phyloP scores from a whole-genome alignment of 1,139 yeast species.

The Debaryomyces fabryi region DNA sequence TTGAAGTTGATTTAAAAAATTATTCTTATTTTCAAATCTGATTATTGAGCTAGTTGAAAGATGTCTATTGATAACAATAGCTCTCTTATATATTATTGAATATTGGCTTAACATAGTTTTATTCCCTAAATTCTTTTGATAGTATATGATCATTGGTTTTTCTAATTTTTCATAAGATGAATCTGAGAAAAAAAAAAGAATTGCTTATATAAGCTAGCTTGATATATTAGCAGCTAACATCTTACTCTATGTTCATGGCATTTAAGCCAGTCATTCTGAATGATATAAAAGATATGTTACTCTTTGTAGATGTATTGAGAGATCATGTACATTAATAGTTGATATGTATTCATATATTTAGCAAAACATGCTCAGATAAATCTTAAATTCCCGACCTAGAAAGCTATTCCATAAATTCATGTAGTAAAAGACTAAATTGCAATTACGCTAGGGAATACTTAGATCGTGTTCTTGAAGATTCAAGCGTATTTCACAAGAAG shows the following conservation, averaged over 20 bases:
- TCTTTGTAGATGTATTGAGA: too few relatives aligned
- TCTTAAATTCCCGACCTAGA: too few relatives aligned
- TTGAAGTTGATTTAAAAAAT: conserved; percentile 24
- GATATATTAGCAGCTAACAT: background rate
- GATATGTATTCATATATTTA: too few relatives aligned
- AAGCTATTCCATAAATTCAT: too few relatives aligned
- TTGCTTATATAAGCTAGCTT: background rate
- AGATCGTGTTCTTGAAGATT: too few relatives aligned
- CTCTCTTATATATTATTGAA: background rate
- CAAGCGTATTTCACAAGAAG: too few relatives aligned
- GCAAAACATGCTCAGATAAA: too few relatives aligned
- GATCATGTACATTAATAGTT: too few relatives aligned
- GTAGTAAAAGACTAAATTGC: too few relatives aligned
- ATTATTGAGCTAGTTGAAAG: conserved; percentile 5
- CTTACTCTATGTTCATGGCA: background rate
- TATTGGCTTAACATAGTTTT: background rate
- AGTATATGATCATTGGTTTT: background rate
- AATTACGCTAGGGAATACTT: too few relatives aligned
- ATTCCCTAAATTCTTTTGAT: background rate
- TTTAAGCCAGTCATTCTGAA: background rate
- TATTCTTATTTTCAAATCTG: conserved; percentile 16
- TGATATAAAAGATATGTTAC: background rate
- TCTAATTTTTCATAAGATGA: background rate
- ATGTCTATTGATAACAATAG: background rate
- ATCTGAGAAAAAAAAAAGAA: background rate